Conservation (phyloP, 2,329 filamentous ascomycete genomes). For the Penicillium thymicola region DNA sequence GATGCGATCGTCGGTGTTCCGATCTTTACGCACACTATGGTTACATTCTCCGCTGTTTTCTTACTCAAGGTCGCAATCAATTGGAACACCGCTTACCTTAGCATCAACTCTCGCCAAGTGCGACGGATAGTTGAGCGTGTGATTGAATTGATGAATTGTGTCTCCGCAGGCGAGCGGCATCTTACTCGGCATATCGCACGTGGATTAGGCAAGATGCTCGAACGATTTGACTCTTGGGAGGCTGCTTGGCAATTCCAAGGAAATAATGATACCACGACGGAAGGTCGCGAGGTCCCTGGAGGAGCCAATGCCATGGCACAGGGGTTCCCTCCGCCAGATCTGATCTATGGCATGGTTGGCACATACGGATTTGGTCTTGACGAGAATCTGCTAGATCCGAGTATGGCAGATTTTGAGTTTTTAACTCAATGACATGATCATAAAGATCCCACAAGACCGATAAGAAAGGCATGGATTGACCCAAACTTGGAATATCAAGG, state of each 20-base stretch:
- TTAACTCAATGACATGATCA: conserved; percentile 32
- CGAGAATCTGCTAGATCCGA: conserved; percentile 42
- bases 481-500: not conserved
- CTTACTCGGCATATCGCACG: conserved; percentile 43
- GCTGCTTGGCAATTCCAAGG: conserved; percentile 29
- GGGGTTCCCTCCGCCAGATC: conserved; percentile 40
- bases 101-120: conserved; percentile 38
- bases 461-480: not conserved
- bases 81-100: conserved; percentile 43
- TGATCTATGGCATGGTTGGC: conserved; percentile 45
- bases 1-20: conserved; percentile 49
- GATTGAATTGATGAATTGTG: conserved; percentile 40
- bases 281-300: conserved; percentile 35
- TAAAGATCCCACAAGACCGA: not conserved
- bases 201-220: conserved; percentile 42
- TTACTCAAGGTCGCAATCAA: conserved; percentile 46
- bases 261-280: conserved; percentile 8
- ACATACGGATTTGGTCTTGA: conserved; percentile 43
- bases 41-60: conserved; percentile 47
- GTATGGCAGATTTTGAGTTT: conserved; percentile 42
- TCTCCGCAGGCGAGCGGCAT: conserved; percentile 42
- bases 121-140: conserved; percentile 40
- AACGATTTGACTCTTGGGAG: conserved; percentile 42
- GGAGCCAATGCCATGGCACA: conserved; percentile 43
- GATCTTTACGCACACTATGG: conserved; percentile 46